Evolutionary conservation across 2,329 filamentous ascomycete genomes (phyloP).

Genomic region (Trichoderma harzianum): DNA sequence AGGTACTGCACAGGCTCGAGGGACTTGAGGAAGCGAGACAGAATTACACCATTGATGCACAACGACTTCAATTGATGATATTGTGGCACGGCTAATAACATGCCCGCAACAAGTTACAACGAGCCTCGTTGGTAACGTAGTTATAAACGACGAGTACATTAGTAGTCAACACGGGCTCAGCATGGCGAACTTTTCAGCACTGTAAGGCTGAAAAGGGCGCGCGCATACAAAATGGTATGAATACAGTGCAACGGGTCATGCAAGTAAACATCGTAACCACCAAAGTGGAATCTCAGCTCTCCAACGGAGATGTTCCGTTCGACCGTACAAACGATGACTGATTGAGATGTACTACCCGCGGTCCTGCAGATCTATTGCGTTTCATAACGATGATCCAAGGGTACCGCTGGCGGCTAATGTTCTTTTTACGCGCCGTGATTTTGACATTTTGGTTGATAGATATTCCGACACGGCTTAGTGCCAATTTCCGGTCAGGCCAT

Average conservation of each 20-base stretch:
- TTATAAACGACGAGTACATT: neutral
- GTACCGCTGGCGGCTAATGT: neutral
- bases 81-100: neutral
- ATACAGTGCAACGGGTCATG: neutral
- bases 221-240: neutral
- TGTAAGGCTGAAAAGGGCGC: rapidly evolving
- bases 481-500: neutral
- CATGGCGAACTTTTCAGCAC: neutral
- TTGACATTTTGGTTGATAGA: neutral
- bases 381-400: neutral
- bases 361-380: neutral
- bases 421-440: neutral
- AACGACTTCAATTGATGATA: neutral
- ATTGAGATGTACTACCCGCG: neutral
- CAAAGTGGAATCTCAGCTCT: neutral
- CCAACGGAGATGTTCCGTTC: neutral
- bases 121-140: neutral
- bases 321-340: neutral
- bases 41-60: neutral
- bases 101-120: neutral
- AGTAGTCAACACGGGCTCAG: neutral
- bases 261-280: neutral
- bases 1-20: neutral
- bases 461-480: neutral
- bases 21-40: neutral